These are phyloP conservation scores for Ophiorrhiza pumila DNA, from an alignment of 257 asterid genomes.

Conservation along the genomic window DNA sequence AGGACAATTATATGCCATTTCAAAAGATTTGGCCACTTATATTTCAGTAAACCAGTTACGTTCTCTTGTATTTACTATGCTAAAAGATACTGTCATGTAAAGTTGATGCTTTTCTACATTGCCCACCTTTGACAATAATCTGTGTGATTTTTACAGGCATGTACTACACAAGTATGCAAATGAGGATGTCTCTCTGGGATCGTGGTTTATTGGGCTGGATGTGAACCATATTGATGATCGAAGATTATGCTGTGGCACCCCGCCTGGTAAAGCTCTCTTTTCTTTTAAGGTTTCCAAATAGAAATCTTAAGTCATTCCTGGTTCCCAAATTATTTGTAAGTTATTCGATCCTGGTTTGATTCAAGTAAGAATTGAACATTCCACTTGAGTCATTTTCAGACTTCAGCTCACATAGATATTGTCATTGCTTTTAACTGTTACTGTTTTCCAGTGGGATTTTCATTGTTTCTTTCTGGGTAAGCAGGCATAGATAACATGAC, in stretches of 20 bases:
- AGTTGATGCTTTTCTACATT: neutral
- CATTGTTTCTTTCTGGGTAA: neutral
- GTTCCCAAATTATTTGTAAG: neutral
- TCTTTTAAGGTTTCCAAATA: neutral
- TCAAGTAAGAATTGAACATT: neutral
- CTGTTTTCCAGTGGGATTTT: neutral
- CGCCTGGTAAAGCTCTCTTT: constrained; percentile 51
- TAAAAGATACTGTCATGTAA: neutral
- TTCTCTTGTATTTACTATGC: constrained; percentile 2
- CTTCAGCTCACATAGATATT: neutral
- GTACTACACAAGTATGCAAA: constrained; percentile 92
- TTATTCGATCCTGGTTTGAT: neutral
- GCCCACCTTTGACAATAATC: constrained; percentile 7
- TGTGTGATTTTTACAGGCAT: constrained; percentile 43
- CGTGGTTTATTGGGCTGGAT: constrained; percentile 94
- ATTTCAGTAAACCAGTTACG: constrained; percentile 73
- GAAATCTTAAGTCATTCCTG: neutral
- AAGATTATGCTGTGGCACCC: constrained; percentile 91
- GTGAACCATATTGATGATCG: constrained; percentile 80
- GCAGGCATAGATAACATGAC: neutral
- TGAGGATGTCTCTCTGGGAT: constrained; percentile 86
- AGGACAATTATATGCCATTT: constrained; percentile 84
- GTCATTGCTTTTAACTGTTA: neutral
- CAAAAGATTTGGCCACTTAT: constrained; percentile 76
- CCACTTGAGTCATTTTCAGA: neutral